A percentile compares a stretch with the other conserved stretches of the same genome.
These are phyloP conservation scores for Nemania bipapillata DNA, from an alignment of 2,329 filamentous ascomycete species.

Conservation along the genomic window DNA sequence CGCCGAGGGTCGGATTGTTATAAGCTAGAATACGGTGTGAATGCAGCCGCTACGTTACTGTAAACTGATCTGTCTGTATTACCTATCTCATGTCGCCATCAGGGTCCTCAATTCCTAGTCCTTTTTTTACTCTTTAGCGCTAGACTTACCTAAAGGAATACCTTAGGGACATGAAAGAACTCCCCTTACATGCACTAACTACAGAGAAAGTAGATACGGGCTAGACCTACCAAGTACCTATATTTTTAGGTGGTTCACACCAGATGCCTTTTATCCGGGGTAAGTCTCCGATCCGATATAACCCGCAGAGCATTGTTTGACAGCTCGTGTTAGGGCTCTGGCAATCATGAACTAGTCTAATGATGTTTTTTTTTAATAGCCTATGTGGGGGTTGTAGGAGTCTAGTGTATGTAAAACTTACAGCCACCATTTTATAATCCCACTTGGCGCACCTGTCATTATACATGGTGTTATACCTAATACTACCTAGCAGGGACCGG, in stretches of 20 bases:
- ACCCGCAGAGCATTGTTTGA: background rate
- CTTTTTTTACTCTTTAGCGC: background rate
- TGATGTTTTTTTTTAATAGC: background rate
- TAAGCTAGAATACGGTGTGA: constrained; percentile 20
- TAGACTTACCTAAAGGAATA: background rate
- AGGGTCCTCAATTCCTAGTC: background rate
- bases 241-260: background rate
- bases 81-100: background rate
- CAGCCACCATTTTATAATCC: too few species aligned
- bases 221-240: background rate
- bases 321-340: background rate
- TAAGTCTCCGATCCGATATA: background rate
- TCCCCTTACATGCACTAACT: too few species aligned
- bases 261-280: background rate
- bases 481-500: too few species aligned
- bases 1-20: constrained; percentile 28
- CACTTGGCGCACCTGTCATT: background rate
- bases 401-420: too few species aligned
- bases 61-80: background rate
- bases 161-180: background rate
- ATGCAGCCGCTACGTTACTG: background rate
- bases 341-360: background rate
- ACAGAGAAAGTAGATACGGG: background rate
- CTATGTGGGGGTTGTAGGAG: too few species aligned
- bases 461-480: background rate